These are phyloP conservation scores for Zychaea mexicana DNA, from an alignment of 371 early-diverging fungal genomes.

Conservation along the genomic window DNA sequence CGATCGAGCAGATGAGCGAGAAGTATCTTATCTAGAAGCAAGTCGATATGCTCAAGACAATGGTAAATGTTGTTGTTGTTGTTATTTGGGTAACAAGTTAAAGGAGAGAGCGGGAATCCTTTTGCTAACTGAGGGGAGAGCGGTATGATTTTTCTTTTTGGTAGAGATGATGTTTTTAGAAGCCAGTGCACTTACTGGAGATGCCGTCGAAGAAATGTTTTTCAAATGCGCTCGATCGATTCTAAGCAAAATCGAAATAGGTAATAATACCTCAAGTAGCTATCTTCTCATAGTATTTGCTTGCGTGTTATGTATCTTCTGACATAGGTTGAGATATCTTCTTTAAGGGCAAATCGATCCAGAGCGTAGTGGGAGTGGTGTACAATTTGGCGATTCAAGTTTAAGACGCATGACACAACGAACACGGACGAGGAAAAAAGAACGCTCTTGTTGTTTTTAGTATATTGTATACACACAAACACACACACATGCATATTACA, in stretches of 20 bases:
- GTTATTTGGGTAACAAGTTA: no score
- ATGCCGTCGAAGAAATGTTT: conserved; percentile 65
- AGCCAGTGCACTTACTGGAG: conserved; percentile 62
- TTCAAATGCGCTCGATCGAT: conserved; percentile 64
- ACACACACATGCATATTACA: background rate
- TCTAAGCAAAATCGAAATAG: conserved; percentile 63
- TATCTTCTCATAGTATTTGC: no score
- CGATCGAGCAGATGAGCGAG: conserved; percentile 60
- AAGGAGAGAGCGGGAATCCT: background rate
- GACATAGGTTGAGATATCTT: no score
- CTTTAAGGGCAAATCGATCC: conserved; percentile 67
- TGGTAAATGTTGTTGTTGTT: conserved; percentile 35
- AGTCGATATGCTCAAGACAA: conserved; percentile 72
- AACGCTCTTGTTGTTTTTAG: conserved; percentile 56
- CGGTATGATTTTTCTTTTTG: background rate
- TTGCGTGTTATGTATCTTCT: no score
- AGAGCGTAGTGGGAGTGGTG: conserved; percentile 63
- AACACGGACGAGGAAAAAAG: conserved; percentile 55
- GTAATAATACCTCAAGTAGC: no score
- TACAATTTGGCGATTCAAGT: conserved; percentile 66
- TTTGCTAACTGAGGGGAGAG: background rate
- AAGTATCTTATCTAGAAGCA: conserved; percentile 69
- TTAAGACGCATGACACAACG: conserved; percentile 63
- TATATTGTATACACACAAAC: background rate
- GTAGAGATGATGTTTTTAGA: conserved; percentile 67